Percentiles rank a stretch among this genome's conserved stretches.
phyloP scores from a whole-genome alignment of 108 stramenopile species.

The Conticribra weissflogii region DNA sequence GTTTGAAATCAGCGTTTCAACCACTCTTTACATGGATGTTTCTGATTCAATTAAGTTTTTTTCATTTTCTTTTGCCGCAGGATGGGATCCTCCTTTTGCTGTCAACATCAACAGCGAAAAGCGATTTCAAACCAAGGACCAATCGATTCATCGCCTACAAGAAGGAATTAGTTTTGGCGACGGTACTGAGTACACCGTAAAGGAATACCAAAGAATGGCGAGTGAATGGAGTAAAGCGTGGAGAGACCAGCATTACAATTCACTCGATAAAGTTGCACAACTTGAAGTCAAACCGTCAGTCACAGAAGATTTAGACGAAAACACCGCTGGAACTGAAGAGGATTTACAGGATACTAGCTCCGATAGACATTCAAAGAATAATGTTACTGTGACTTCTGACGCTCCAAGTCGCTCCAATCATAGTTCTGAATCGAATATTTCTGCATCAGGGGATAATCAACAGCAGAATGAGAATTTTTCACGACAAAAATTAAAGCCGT shows the following conservation, averaged over 20 bases:
- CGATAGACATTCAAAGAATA: not conserved
- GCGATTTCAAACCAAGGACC: slow-evolving; percentile 83
- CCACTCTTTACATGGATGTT: too few species aligned
- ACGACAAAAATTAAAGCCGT: slow-evolving; percentile 19
- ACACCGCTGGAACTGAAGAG: too few species aligned
- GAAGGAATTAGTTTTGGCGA: slow-evolving; percentile 94
- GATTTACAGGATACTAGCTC: not conserved
- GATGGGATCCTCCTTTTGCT: slow-evolving; percentile 57
- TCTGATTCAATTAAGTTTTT: too few species aligned
- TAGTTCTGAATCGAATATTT: too few species aligned
- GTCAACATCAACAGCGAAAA: slow-evolving; percentile 66
- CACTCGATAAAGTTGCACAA: slow-evolving; percentile 28
- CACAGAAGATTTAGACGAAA: too few species aligned
- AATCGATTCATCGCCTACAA: slow-evolving; percentile 82
- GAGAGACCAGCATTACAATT: slow-evolving; percentile 57
- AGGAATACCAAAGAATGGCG: slow-evolving; percentile 72
- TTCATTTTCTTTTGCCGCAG: slow-evolving; percentile 11
- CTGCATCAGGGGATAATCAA: not conserved
- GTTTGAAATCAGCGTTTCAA: too few species aligned
- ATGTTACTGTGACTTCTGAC: not conserved
- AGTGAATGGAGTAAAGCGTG: slow-evolving; percentile 67
- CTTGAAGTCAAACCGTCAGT: too few species aligned
- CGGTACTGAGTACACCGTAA: slow-evolving; percentile 85
- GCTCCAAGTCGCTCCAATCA: not conserved
- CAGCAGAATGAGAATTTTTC: not conserved